These are phyloP conservation scores for Boletus huronensis DNA, from an alignment of 768 basidiomycete species.

Conservation along the genomic window DNA sequence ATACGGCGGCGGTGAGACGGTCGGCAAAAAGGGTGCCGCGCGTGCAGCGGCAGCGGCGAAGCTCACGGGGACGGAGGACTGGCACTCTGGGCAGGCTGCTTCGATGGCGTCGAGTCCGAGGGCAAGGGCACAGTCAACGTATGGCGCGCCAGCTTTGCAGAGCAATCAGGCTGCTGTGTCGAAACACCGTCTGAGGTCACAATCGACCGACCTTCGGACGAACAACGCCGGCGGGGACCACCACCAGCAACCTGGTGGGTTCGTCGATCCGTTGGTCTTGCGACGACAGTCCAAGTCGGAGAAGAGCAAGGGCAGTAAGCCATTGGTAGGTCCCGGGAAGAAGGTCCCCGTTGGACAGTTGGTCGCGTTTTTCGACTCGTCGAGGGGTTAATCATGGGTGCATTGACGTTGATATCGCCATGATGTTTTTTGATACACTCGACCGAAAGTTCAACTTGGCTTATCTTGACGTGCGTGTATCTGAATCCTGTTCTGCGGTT, in stretches of 20 bases:
- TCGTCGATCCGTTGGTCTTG: conserved; percentile 74
- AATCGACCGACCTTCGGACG: conserved; percentile 34
- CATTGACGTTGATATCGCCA: neutral
- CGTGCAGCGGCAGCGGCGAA: conserved; percentile 33
- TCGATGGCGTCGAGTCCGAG: conserved; percentile 26
- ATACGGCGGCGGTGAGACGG: conserved; percentile 41
- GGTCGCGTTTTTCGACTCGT: conserved; percentile 77
- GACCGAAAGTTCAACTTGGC: neutral
- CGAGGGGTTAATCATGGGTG: conserved; percentile 12
- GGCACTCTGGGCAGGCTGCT: conserved; percentile 8
- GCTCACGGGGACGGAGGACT: conserved; percentile 27
- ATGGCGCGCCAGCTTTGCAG: conserved; percentile 37
- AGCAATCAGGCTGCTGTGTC: conserved; percentile 26
- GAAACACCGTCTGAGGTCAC: conserved; percentile 35
- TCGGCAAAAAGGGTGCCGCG: conserved; percentile 49
- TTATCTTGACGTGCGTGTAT: neutral
- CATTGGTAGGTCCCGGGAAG: conserved; percentile 36
- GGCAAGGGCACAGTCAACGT: conserved; percentile 58
- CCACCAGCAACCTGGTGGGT: conserved; percentile 38
- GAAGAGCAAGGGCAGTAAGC: conserved; percentile 39
- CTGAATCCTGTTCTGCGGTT: neutral
- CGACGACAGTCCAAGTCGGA: conserved; percentile 59
- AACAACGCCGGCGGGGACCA: conserved; percentile 14
- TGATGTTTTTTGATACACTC: neutral
- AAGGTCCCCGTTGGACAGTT: conserved; percentile 76